phyloP scores from a whole-genome alignment of 805 yeast genomes.

The Wickerhamomyces sydowiorum region DNA sequence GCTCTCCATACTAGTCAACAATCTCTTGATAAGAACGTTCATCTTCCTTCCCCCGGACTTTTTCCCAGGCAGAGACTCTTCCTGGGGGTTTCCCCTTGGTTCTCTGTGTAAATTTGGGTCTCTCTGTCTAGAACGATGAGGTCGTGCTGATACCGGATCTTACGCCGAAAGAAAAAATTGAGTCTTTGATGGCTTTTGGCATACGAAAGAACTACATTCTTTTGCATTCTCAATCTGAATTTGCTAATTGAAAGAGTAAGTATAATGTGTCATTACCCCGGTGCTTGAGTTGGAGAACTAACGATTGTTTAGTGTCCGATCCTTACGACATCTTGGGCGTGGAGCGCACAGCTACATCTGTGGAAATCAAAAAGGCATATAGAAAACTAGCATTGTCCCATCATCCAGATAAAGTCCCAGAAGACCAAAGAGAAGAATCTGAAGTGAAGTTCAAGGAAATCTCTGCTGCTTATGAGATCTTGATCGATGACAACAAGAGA shows the following conservation, averaged over 20 bases:
- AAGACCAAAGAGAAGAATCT: conserved; percentile 59
- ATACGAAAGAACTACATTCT: too few relatives aligned
- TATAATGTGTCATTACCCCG: too few relatives aligned
- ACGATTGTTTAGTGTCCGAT: conserved; percentile 9
- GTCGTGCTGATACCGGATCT: neutral
- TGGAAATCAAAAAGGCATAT: conserved; percentile 80
- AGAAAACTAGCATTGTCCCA: conserved; percentile 73
- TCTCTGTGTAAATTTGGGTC: too few relatives aligned
- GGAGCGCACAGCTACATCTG: conserved; percentile 52
- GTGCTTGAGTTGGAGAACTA: neutral
- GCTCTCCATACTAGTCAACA: too few relatives aligned
- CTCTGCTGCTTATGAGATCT: conserved; percentile 77
- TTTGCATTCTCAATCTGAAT: too few relatives aligned
- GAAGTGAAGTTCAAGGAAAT: conserved; percentile 81
- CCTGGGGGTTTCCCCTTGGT: too few relatives aligned
- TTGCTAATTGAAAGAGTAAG: too few relatives aligned
- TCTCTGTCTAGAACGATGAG: too few relatives aligned
- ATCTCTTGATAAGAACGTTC: too few relatives aligned
- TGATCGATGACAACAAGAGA: conserved; percentile 64
- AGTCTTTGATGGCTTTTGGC: neutral
- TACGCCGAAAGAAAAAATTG: neutral
- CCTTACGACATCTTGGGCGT: conserved; percentile 69
- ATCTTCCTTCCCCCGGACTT: neutral
- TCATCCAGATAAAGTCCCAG: conserved; percentile 87
- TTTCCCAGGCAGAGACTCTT: neutral